Base-by-base conservation (phyloP, 2,329 filamentous ascomycete genomes). In the Alternaria panax region DNA sequence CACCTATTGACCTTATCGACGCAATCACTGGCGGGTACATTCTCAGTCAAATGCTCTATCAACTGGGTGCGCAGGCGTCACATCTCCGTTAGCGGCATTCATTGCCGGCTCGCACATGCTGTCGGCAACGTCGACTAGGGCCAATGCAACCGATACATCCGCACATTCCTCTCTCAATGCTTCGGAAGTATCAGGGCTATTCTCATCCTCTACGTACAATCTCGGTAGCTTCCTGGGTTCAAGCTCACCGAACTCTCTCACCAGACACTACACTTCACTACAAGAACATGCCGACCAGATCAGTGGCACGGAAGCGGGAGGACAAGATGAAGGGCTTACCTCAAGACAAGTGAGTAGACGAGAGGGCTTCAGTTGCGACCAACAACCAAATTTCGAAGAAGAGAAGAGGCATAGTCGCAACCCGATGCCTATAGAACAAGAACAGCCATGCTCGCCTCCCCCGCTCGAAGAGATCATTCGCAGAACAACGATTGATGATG, bases 221-320 rank as follows among this genome's bases (percentile, higher is more conserved):
- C 16, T 42, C 43, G 18, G 27, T 34, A 36, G 38, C 50, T 22
- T 53, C 24, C 38, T 47, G n/a, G 43, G 36, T 9, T 40, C n/a
- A 20, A 51, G 40, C 52, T 52, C 59, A 6, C 51, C 42, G 14
- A 58, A 61, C 12, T 47, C 52, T 7, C 40, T 65, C 11, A 46
- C 62, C 6, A 63, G 66, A 41, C 67, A 73, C 24, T 70, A 65
- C 52, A 64, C 59, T 25, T 65, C 72, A 32, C 54, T 75, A 4
- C 68, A 71, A 53, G 69, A 76, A 11, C 73, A 77, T 59, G 69
- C 68, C 20, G 58, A 69, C 36, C 54, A 62, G 14, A 27, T 67
- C 4, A 52, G 54, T 18, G 50, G 40, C 25, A 58, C 40, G 0
- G 24, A 54, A 18, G 7, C 59, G 9, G 56, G 47, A 5, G 38